phyloP scores from a whole-genome alignment of 169 alveolate species.

The Cryptosporidium muris region DNA sequence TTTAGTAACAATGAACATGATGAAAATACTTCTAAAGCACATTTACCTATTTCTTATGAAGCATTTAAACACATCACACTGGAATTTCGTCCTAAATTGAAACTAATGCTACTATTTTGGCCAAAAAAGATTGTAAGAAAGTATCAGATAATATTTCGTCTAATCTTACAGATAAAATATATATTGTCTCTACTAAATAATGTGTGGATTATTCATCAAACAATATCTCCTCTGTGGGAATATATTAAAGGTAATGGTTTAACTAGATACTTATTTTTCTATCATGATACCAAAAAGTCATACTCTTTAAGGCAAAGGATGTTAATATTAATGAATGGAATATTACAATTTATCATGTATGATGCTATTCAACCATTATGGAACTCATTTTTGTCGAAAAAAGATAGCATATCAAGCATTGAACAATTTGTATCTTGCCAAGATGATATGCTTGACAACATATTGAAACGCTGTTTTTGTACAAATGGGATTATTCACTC shows the following conservation, averaged over 20 bases:
- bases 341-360: conserved; percentile 17
- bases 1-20: neutral
- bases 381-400: neutral
- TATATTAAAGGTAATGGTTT: neutral
- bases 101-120: conserved; percentile 16
- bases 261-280: neutral
- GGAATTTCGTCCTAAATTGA: neutral
- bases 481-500: conserved; percentile 7
- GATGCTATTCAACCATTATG: conserved; percentile 36
- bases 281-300: neutral
- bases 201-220: conserved; percentile 31
- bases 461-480: conserved; percentile 41
- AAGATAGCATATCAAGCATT: conserved; percentile 11
- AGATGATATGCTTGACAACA: conserved; percentile 17
- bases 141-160: conserved; percentile 24
- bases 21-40: neutral
- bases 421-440: conserved; percentile 14
- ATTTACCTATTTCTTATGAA: neutral
- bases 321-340: conserved; percentile 27
- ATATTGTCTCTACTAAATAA: conserved; percentile 8
- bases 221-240: conserved; percentile 19
- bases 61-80: conserved; percentile 33
- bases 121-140: conserved; percentile 9
- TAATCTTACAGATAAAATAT: conserved; percentile 44
- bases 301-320: conserved; percentile 44